Evolutionary conservation across 2,329 filamentous ascomycete species (phyloP), one percentile per base, ranked within the genome.

Genomic region (Pseudogymnoascus sp.): DNA sequence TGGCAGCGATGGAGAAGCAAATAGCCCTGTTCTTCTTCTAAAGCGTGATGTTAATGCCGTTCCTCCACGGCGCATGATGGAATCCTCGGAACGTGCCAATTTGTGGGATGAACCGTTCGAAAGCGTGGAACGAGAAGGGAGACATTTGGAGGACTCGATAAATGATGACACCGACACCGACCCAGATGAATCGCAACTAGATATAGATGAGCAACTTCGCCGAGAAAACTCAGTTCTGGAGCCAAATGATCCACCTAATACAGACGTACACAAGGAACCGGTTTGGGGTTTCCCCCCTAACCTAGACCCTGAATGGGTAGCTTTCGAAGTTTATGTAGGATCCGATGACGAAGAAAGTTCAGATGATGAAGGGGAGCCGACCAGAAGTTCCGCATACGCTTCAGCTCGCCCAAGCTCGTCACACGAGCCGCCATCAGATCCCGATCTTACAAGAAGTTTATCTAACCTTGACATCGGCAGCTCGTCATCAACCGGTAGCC

Each of bases 231-330:
- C 65, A 13, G 41, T 55, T 12, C 30, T 66, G n/a, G 33, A 57
- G 55, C 33, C 28, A 33, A 64, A 65, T 35, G 61, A 61, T 12
- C 28, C 61, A 34, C 58, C 62, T 3, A 18, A 13, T 3, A 23
- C 57, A 12, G 60, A 63, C 26, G 15, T 21, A 19, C 39, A 58
- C 2, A 37, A 63, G 3, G 56, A 65, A n/a, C 26, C 52, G 15
- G 38, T 59, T n/a, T 71, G 68, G 83, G 75, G 78, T 18, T 75
- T 89, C 2, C 85, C 86, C n/a, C 76, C 79, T 3, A 81, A 85
- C 57, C 76, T 89, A 0, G 86, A 90, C 65, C 81, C 83, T 1
- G 86, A 89, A 72, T 90, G 86, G 86, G 79, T 89, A 64, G 86
- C 86, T 0, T 82, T 90, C 52, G 86, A 89, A 71, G 83, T 90